These are phyloP conservation scores for thale cress (Arabidopsis thaliana) DNA, from an alignment of 345 rosid genomes.

Conservation along the genomic window DNA sequence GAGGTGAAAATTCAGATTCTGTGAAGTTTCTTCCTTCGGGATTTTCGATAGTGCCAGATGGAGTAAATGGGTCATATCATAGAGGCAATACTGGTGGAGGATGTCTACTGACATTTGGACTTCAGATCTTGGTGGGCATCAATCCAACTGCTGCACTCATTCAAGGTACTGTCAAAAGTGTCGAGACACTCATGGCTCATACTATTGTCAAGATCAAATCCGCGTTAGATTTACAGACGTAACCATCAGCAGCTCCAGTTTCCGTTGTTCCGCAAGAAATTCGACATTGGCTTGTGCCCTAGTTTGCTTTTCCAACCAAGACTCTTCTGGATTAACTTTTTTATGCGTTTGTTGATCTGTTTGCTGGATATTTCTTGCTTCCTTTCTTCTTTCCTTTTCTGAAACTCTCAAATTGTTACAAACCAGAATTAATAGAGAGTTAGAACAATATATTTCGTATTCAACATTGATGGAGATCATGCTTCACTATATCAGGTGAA, in stretches of 20 bases:
- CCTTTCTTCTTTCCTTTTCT: neutral
- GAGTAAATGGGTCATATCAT: slow-evolving; percentile 1
- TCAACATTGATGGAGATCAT: too few species aligned
- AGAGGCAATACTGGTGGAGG: slow-evolving; percentile 31
- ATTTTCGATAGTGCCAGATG: slow-evolving; percentile 56
- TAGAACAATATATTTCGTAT: neutral
- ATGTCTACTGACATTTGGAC: slow-evolving; percentile 53
- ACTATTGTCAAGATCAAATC: slow-evolving; percentile 56
- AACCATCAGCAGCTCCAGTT: neutral
- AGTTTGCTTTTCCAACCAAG: neutral
- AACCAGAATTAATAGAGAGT: slow-evolving; percentile 15
- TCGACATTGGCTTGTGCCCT: neutral
- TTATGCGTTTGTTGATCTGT: neutral
- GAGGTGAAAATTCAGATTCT: slow-evolving; percentile 42
- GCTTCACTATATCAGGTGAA: too few species aligned
- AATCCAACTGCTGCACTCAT: slow-evolving; percentile 43
- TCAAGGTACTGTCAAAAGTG: slow-evolving; percentile 39
- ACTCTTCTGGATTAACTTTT: neutral
- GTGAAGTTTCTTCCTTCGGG: slow-evolving; percentile 60
- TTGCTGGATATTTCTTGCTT: neutral
- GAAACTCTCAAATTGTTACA: slow-evolving; percentile 17
- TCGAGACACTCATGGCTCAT: slow-evolving; percentile 48
- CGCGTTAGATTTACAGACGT: slow-evolving; percentile 25
- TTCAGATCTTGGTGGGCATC: slow-evolving; percentile 54
- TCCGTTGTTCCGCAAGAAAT: neutral